phyloP scores from a whole-genome alignment of 176 grass and related monocot genomes.

The Oryza punctata region DNA sequence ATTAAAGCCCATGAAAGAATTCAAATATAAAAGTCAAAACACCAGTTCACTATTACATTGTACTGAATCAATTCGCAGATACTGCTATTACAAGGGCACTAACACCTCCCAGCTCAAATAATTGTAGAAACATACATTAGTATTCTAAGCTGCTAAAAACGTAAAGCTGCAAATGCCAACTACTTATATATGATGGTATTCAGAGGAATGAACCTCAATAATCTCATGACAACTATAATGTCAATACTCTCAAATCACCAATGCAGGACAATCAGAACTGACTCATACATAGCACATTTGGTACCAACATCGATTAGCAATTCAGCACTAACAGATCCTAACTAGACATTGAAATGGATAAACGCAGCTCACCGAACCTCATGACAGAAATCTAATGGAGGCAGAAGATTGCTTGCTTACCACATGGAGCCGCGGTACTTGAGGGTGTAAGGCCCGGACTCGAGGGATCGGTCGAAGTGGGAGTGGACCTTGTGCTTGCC shows the following conservation, averaged over 20 bases:
- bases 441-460: constrained; percentile 83
- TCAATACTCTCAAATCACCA: neutral
- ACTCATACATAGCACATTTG: neutral
- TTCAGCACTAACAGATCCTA: neutral
- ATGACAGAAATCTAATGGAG: neutral
- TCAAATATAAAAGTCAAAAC: neutral
- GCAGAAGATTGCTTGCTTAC: constrained; percentile 35
- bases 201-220: neutral
- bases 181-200: neutral
- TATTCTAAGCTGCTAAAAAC: neutral
- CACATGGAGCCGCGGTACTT: constrained; percentile 96
- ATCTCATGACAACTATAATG: neutral
- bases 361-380: neutral
- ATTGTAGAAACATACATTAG: neutral
- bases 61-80: neutral
- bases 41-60: neutral
- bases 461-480: constrained; percentile 81
- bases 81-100: neutral
- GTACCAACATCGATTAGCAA: neutral
- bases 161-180: neutral
- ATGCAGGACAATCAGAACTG: neutral
- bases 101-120: neutral
- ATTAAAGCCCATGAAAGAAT: neutral
- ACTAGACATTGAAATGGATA: neutral
- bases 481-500: constrained; percentile 86